Percentiles rank a stretch among this genome's conserved stretches.
Evolutionary conservation across 2,329 filamentous ascomycete genomes (phyloP).

Genomic region (Phyllosticta capitalensis): DNA sequence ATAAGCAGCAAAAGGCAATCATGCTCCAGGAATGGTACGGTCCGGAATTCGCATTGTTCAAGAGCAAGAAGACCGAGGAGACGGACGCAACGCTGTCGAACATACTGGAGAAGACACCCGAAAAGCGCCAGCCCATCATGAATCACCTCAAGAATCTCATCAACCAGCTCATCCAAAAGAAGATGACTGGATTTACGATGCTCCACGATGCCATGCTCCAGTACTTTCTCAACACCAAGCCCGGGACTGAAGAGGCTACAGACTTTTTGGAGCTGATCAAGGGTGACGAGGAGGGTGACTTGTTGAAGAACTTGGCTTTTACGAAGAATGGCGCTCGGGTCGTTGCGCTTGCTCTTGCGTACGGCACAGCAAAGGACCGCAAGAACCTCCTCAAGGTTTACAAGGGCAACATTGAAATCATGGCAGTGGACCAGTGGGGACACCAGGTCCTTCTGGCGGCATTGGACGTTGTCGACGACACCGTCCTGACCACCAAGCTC

Average conservation of each 20-base stretch:
- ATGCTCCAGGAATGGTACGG: conserved; percentile 95
- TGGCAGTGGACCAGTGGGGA: conserved; percentile 71
- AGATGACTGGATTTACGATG: conserved; percentile 93
- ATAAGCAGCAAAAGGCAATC: conserved; percentile 72
- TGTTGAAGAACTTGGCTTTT: conserved; percentile 93
- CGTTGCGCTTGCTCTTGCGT: conserved; percentile 69
- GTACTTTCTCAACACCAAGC: conserved; percentile 74
- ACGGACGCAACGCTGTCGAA: conserved; percentile 59
- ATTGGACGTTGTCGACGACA: conserved; percentile 90
- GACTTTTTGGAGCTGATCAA: conserved; percentile 88
- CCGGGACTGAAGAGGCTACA: conserved; percentile 68
- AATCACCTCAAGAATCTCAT: conserved; percentile 76
- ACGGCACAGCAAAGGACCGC: conserved; percentile 84
- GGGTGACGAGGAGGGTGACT: conserved; percentile 67
- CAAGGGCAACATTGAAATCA: conserved; percentile 78
- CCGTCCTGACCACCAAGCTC: conserved; percentile 73
- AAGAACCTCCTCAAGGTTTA: conserved; percentile 81
- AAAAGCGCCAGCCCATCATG: conserved; percentile 82
- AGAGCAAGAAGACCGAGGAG: conserved; percentile 42
- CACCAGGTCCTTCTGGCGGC: conserved; percentile 76
- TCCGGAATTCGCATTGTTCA: conserved; percentile 78
- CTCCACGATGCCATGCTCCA: conserved; percentile 97
- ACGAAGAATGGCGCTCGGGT: conserved; percentile 80
- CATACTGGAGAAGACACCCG: conserved; percentile 68
- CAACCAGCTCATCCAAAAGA: conserved; percentile 91